Evolutionary conservation across 2,329 filamentous ascomycete species (phyloP), one percentile per base, ranked within the genome.

Genomic region (Parascedosporium putredinis): DNA sequence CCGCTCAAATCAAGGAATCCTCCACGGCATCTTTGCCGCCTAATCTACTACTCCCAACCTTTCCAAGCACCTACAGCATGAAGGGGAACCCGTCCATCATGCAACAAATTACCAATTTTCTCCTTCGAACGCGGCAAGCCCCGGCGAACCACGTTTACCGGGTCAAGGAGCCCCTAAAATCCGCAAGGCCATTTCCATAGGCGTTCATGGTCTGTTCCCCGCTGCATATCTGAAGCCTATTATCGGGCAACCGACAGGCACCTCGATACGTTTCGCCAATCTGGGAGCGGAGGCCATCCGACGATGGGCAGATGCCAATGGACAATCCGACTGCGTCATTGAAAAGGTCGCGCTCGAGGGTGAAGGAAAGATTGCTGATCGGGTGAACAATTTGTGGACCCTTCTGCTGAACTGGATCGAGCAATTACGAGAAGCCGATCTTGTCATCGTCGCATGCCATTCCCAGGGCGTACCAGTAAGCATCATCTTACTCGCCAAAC

Each of bases 331-430:
- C 54, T 82, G 78, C 53, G 85, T 94, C 57, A 88, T 98, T 50
- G 89, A 96, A 60, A 96, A 94, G 62, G 86, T 97, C 12, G 88
- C 91, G 1, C 75, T 98, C 1, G 93, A 98, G 67, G 91, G 91
- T 20, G 93, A 98, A 66, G 93, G 93, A 22, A 88, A 87, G 62
- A 93, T 98, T 44, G 78, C 78, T 2, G 90, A 97, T 54, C 79
- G 93, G 5, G 88, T 97, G 1, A 86, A 94, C 53, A 86, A 94
- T 34, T 70, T 98, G 5, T 98, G 93, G 93, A 95, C 91, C 65
- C 74, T 97, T 8, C 73, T 98, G 50, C 74, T 96, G 24, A 96
- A 96, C 64, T 95, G 89, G 88, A 87, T 96, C 55, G 88, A 95
- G 33, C 84, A 91, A 55, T 85, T 98, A 27, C 82, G 87, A 47